Evolutionary conservation across 805 yeast species (phyloP).

Genomic region (Kluyveromyces nonfermentans): DNA sequence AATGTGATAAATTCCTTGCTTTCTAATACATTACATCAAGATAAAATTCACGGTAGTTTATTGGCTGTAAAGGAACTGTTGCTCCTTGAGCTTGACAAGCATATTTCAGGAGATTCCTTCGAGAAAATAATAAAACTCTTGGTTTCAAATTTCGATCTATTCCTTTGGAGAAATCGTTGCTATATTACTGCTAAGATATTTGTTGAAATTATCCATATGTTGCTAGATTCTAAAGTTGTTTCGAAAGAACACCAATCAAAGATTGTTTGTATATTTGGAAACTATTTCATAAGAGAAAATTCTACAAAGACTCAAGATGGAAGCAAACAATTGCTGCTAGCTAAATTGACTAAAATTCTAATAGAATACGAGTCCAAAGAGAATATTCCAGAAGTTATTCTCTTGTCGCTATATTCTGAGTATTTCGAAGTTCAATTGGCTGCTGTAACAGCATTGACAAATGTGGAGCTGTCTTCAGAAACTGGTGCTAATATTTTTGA

Average conservation of each 20-base stretch:
- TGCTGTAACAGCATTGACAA: constrained; percentile 27
- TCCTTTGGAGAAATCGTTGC: constrained; percentile 22
- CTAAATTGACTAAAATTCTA: constrained; percentile 27
- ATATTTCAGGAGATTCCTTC: not conserved
- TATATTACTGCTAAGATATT: constrained; percentile 30
- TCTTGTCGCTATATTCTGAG: constrained; percentile 31
- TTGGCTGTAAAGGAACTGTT: constrained; percentile 34
- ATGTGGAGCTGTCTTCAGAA: not conserved
- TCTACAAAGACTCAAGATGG: constrained; percentile 33
- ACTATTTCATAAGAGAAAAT: constrained; percentile 31
- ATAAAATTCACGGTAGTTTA: constrained; percentile 50
- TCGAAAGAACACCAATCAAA: not conserved
- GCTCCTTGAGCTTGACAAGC: not conserved
- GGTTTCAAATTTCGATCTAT: not conserved
- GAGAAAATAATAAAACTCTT: not conserved
- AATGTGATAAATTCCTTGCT: constrained; percentile 17
- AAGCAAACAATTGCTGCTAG: constrained; percentile 38
- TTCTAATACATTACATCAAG: constrained; percentile 26
- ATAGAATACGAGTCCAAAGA: constrained; percentile 15
- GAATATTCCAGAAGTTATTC: constrained; percentile 22
- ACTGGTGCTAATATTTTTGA: constrained; percentile 6
- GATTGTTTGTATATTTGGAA: constrained; percentile 21
- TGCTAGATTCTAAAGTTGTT: constrained; percentile 7
- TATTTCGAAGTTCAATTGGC: constrained; percentile 38
- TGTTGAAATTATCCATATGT: constrained; percentile 18